A percentile compares a stretch with the other conserved stretches of the same genome.
These are phyloP conservation scores for Gillenia trifoliata DNA, from an alignment of 306 rosid species.

Conservation along the genomic window DNA sequence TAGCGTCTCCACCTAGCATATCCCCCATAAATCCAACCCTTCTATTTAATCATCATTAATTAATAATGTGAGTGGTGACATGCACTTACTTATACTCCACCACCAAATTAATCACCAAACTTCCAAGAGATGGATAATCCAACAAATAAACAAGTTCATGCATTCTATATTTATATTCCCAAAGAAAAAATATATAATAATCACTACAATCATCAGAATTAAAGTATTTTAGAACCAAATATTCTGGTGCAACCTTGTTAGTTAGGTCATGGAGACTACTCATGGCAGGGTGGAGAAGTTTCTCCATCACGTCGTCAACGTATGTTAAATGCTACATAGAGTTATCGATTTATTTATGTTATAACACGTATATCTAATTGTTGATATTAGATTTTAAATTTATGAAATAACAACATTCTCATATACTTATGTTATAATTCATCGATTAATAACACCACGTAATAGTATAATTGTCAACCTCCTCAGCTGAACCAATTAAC, in stretches of 20 bases:
- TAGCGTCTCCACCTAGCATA: not conserved
- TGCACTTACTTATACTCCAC: conserved; percentile 6
- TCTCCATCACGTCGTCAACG: not conserved
- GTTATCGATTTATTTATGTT: not conserved
- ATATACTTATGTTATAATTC: too few relatives aligned
- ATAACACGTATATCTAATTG: not conserved
- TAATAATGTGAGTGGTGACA: not conserved
- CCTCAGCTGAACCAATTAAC: conserved; percentile 30
- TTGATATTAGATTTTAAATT: too few relatives aligned
- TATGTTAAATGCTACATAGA: too few relatives aligned
- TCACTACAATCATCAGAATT: conserved; percentile 6
- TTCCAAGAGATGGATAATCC: conserved; percentile 7
- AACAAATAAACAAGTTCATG: conserved; percentile 26
- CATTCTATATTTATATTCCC: conserved; percentile 11
- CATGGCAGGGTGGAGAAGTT: not conserved
- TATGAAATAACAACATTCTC: not conserved
- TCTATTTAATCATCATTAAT: not conserved
- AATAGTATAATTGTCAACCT: too few relatives aligned
- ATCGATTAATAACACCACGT: too few relatives aligned
- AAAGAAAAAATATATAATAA: conserved; percentile 3
- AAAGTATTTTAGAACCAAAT: not conserved
- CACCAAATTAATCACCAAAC: conserved; percentile 5
- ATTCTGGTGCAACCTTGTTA: conserved; percentile 7
- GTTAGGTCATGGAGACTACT: not conserved
- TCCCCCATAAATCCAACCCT: not conserved